Conservation (phyloP, 2,329 filamentous ascomycete species). For the Sordariomycetes sp. region DNA sequence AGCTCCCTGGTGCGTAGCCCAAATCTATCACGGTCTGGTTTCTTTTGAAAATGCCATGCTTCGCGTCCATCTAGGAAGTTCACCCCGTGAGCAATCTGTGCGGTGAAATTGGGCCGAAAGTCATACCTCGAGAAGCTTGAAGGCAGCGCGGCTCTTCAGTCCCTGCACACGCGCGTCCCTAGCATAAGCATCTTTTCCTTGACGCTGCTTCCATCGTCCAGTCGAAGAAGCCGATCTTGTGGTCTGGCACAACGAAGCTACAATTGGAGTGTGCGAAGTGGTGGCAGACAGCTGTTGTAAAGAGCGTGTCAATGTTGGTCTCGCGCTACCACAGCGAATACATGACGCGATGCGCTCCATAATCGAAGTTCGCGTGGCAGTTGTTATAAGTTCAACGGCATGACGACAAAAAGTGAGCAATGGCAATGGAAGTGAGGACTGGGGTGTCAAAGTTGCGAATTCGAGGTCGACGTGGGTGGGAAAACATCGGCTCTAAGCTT, state of each 20-base stretch:
- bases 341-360: no score
- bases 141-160: conserved; percentile 84
- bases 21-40: conserved; percentile 88
- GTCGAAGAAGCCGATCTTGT: conserved; percentile 5
- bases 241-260: not conserved
- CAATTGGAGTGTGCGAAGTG: not conserved
- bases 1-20: conserved; percentile 68
- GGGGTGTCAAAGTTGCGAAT: no score
- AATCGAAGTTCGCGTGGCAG: no score
- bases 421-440: no score
- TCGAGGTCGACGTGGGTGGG: no score
- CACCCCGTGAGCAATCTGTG: conserved; percentile 3
- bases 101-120: not conserved
- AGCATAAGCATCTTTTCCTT: conserved; percentile 62
- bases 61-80: conserved; percentile 61
- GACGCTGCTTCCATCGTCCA: conserved; percentile 70
- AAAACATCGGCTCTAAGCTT: no score
- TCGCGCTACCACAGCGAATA: no score
- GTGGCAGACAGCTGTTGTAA: no score
- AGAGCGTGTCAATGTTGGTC: no score
- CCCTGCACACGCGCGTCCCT: conserved; percentile 69
- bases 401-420: no score
- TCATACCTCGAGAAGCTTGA: conserved; percentile 77
- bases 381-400: no score
- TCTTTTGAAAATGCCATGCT: conserved; percentile 67